These are phyloP conservation scores for Rhodotorula sp. DNA, from an alignment of 1,284 basidiomycete genomes.

Conservation along the genomic window DNA sequence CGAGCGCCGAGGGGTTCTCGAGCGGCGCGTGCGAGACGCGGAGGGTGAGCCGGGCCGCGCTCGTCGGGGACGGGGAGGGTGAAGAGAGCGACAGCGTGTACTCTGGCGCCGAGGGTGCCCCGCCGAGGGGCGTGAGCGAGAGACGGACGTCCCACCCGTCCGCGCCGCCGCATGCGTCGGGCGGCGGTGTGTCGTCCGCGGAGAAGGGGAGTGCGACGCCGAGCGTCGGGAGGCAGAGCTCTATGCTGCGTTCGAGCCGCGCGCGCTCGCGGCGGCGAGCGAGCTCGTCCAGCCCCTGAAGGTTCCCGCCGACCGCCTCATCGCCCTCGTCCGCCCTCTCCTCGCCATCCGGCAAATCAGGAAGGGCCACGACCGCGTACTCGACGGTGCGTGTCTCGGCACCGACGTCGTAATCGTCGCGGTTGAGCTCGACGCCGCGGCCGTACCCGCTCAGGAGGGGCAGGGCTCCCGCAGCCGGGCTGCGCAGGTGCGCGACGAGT, in stretches of 20 bases:
- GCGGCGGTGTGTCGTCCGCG: not conserved
- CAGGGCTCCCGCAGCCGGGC: constrained; percentile 39
- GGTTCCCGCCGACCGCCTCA: constrained; percentile 35
- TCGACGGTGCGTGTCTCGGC: constrained; percentile 80
- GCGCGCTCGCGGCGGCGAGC: constrained; percentile 65
- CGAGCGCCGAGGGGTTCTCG: constrained; percentile 62
- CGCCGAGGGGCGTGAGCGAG: constrained; percentile 63
- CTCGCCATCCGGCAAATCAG: constrained; percentile 1
- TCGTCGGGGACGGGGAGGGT: not conserved
- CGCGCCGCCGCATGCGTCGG: constrained; percentile 53
- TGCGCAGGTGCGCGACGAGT: constrained; percentile 1
- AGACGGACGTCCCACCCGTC: constrained; percentile 90
- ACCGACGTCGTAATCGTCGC: constrained; percentile 65
- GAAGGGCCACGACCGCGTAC: constrained; percentile 68
- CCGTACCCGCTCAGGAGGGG: constrained; percentile 81
- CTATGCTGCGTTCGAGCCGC: constrained; percentile 71
- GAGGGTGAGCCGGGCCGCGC: constrained; percentile 26
- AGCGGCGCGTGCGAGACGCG: constrained; percentile 37
- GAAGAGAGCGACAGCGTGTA: not conserved
- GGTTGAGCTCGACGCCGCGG: constrained; percentile 75
- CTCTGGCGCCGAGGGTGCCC: constrained; percentile 24
- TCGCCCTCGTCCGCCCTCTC: constrained; percentile 66
- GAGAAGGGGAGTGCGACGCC: constrained; percentile 54
- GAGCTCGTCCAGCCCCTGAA: constrained; percentile 61
- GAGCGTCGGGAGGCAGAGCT: constrained; percentile 56